Evolutionary conservation across 805 yeast genomes (phyloP).

Genomic region (Ogataea glucozyma): DNA sequence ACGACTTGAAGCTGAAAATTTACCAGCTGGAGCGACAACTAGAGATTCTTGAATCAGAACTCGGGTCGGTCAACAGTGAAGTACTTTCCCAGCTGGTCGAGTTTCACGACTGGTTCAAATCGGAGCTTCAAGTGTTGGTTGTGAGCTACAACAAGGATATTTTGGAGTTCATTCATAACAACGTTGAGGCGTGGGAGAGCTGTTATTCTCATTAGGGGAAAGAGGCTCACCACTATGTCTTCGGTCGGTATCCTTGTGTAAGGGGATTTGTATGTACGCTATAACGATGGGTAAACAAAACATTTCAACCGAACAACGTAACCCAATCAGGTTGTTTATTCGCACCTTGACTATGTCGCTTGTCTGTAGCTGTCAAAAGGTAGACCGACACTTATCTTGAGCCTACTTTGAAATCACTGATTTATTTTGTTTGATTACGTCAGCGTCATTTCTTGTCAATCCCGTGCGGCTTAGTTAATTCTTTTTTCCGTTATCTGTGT

Average conservation of each 20-base stretch:
- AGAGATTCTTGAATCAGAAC: conserved; percentile 29
- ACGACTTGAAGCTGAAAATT: conserved; percentile 32
- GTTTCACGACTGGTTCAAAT: conserved; percentile 37
- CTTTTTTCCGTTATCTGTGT: conserved; percentile 15
- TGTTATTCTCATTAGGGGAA: conserved; percentile 16
- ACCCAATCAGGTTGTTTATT: too few relatives aligned
- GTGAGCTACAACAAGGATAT: conserved; percentile 26
- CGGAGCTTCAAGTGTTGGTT: conserved; percentile 24
- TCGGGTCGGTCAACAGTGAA: conserved; percentile 25
- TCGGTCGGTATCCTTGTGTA: too few relatives aligned
- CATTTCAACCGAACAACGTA: too few relatives aligned
- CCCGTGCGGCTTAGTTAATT: conserved; percentile 8
- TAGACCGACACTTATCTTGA: too few relatives aligned
- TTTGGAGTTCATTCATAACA: conserved; percentile 25
- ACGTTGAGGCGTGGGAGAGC: conserved; percentile 32
- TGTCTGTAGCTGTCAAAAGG: too few relatives aligned
- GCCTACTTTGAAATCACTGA: too few relatives aligned
- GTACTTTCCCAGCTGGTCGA: conserved; percentile 28
- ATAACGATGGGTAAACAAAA: too few relatives aligned
- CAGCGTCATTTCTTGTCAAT: too few relatives aligned
- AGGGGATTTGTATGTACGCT: too few relatives aligned
- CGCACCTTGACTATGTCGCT: too few relatives aligned
- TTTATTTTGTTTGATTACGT: too few relatives aligned
- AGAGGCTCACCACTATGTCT: too few relatives aligned
- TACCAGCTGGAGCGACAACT: conserved; percentile 36